Evolutionary conservation across 768 basidiomycete genomes (phyloP).

Genomic region (Russula abietina): DNA sequence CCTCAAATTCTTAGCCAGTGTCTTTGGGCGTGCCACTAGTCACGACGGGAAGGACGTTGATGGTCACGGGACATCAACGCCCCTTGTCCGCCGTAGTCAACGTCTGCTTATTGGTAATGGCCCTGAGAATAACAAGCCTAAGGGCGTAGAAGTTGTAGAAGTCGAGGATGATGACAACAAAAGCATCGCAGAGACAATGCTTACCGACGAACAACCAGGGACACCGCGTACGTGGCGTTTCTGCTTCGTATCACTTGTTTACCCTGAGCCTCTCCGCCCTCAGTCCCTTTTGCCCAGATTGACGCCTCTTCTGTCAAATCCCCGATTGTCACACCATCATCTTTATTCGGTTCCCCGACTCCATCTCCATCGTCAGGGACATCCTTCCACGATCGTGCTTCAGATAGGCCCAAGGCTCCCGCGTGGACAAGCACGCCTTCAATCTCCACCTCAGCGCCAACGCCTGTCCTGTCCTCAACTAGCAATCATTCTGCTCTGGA

Average conservation of each 20-base stretch:
- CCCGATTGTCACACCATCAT: constrained; percentile 3
- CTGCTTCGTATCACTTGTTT: not conserved
- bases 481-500: constrained; percentile 21
- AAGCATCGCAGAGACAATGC: constrained; percentile 24
- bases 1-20: constrained; percentile 87
- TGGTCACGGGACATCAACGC: constrained; percentile 31
- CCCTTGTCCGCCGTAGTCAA: constrained; percentile 45
- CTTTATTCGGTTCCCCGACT: constrained; percentile 2
- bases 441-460: not conserved
- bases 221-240: constrained; percentile 1
- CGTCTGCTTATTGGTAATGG: constrained; percentile 66
- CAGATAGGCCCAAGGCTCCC: not conserved
- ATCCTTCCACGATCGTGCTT: constrained; percentile 8
- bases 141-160: constrained; percentile 34
- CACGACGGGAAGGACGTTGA: constrained; percentile 37
- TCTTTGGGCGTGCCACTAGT: constrained; percentile 57
- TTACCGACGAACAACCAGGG: constrained; percentile 6
- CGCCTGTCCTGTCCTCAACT: not conserved
- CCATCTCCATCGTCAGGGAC: not conserved
- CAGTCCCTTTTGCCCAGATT: constrained; percentile 22
- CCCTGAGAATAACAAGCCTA: constrained; percentile 34
- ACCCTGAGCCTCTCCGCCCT: not conserved
- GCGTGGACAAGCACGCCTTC: not conserved
- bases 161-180: constrained; percentile 40
- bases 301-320: constrained; percentile 19